Base-by-base conservation (phyloP, 352 stramenopile species). In the Phytophthora megakarya region DNA sequence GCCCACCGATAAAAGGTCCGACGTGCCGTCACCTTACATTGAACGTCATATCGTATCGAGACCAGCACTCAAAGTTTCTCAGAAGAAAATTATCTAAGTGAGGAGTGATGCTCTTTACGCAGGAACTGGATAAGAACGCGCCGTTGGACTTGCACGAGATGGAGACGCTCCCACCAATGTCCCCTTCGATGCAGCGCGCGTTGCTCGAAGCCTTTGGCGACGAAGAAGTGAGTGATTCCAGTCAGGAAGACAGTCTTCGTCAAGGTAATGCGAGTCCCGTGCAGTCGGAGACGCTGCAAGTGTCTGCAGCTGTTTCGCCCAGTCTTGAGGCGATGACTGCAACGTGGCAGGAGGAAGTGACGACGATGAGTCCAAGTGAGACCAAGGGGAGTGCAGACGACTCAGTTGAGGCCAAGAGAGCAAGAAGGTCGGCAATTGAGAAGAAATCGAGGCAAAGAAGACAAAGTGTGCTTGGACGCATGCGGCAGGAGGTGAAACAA, bases 391-490 rank as follows among this genome's bases (percentile, higher is more conserved):
- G 10, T 12, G n/a, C 30, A 19, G 46, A 52, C 2, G 61, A 74
- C n/a, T 49, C 43, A 21, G 22, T 18, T 8, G 65, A 72, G 18
- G 53, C 65, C 5, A 79, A 74, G 51, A 74, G 78, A 38, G 70
- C 78, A 22, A 53, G 75, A 25, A 65, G 81, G n/a, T 83, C 78
- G 19, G 80, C 84, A 53, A 86, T 88, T 46, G 78, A 88, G 64
- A 76, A 78, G 48, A 71, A 75, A 40, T 88, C 81, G 15, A 69
- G 81, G 12, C 72, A 90, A 38, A 45, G 51, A 16, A 19, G 51
- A 19, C 61, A 80, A 56, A 28, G 43, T 19, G 57, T 66, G 15
- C 39, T 76, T 8, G 22, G 60, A 25, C 48, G 26, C 22, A 89
- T 90, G 81, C 78, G 79, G 13, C 67, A 85, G 26, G 71, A 90